A percentile compares a stretch with the other conserved stretches of the same genome.
These are phyloP conservation scores for Tetradesmus obliquus DNA, from an alignment of 139 green algal genomes.

Conservation along the genomic window DNA sequence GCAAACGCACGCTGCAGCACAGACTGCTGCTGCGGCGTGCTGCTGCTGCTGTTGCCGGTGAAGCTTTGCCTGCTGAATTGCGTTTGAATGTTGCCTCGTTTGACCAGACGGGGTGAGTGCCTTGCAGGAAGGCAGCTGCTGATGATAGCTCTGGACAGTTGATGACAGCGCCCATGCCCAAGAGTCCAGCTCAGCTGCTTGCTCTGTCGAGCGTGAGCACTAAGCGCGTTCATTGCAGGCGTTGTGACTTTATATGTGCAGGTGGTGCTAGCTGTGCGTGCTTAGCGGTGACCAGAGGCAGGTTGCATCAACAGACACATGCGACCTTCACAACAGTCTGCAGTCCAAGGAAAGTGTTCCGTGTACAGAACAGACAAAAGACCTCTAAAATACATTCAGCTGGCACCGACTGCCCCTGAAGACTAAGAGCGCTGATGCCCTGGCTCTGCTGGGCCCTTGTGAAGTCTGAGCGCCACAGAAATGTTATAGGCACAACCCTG, in stretches of 20 bases:
- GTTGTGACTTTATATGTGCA: not conserved
- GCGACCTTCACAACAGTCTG: not conserved
- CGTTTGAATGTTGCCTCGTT: not conserved
- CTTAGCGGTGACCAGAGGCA: not conserved
- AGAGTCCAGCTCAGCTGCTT: not conserved
- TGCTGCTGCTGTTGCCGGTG: not conserved
- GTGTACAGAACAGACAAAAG: not conserved
- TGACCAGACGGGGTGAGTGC: too few species aligned
- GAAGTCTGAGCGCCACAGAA: not conserved
- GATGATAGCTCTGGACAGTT: not conserved
- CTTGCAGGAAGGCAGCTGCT: not conserved
- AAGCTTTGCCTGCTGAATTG: not conserved
- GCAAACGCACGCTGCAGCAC: not conserved
- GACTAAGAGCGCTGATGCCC: not conserved
- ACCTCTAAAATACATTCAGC: not conserved
- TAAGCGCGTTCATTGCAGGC: not conserved
- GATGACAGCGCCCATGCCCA: not conserved
- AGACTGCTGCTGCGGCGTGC: not conserved
- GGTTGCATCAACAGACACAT: not conserved
- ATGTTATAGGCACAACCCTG: not conserved
- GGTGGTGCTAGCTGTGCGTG: too few species aligned
- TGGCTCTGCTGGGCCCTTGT: not conserved
- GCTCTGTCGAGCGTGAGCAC: not conserved
- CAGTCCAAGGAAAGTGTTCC: not conserved
- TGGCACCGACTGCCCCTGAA: not conserved